phyloP scores from a whole-genome alignment of 495 filamentous ascomycete species.

The Penicillium nucicola region DNA sequence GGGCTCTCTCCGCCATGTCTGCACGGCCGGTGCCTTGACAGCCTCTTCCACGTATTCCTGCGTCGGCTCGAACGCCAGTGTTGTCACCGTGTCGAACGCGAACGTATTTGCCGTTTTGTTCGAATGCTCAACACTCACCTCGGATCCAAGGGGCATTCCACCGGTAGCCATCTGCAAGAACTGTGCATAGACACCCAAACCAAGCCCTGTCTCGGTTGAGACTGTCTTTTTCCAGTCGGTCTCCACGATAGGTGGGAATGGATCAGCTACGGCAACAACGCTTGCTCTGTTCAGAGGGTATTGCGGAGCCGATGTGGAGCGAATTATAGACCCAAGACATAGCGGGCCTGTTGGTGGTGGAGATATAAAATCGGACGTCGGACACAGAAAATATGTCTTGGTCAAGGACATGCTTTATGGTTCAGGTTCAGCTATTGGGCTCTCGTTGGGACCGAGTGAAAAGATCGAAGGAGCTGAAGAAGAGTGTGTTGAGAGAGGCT shows the following conservation, averaged over 20 bases:
- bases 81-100: slow-evolving; percentile 26
- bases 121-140: slow-evolving; percentile 18
- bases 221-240: slow-evolving; percentile 30
- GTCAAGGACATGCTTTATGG: slow-evolving; percentile 13
- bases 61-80: slow-evolving; percentile 25
- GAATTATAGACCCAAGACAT: slow-evolving; percentile 32
- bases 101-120: slow-evolving; percentile 16
- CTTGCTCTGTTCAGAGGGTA: slow-evolving; percentile 23
- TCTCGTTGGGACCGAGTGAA: too few species aligned
- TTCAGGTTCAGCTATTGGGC: too few species aligned
- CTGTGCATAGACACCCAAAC: slow-evolving; percentile 28
- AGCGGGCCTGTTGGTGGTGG: slow-evolving; percentile 28
- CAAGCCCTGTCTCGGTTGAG: slow-evolving; percentile 19
- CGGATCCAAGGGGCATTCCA: slow-evolving; percentile 18
- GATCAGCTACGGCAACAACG: slow-evolving; percentile 18
- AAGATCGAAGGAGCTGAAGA: too few species aligned
- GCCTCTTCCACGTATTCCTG: slow-evolving; percentile 25
- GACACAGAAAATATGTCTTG: slow-evolving; percentile 25
- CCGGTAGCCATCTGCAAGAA: slow-evolving; percentile 29
- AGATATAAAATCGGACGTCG: slow-evolving; percentile 30
- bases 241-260: slow-evolving; percentile 24
- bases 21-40: slow-evolving; percentile 26
- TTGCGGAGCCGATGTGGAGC: slow-evolving; percentile 30
- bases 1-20: slow-evolving; percentile 25
- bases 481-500: not conserved